Evolutionary conservation across 306 rosid genomes (phyloP).

Genomic region (Prinsepia uniflora): DNA sequence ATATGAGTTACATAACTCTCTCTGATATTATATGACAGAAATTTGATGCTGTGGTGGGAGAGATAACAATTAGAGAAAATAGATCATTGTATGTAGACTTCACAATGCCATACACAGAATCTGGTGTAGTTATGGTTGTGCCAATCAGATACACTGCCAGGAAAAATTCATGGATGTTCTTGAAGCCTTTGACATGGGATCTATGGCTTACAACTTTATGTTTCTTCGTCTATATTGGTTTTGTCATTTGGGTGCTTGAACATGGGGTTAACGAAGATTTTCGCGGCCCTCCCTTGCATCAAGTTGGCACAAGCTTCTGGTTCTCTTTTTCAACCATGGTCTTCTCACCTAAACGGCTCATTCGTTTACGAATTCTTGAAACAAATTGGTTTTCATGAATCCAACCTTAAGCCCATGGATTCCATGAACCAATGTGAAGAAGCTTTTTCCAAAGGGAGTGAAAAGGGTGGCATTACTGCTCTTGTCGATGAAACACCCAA

Average conservation of each 20-base stretch:
- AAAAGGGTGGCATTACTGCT: constrained; percentile 52
- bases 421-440: constrained; percentile 19
- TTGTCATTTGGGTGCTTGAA: constrained; percentile 68
- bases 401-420: constrained; percentile 6
- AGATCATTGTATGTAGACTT: constrained; percentile 53
- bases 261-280: constrained; percentile 52
- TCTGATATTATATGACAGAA: constrained; percentile 27
- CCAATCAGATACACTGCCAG: constrained; percentile 30
- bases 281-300: constrained; percentile 49
- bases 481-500: constrained; percentile 47
- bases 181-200: constrained; percentile 58
- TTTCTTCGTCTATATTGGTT: constrained; percentile 56
- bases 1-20: background rate
- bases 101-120: constrained; percentile 62
- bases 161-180: constrained; percentile 56
- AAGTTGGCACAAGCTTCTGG: constrained; percentile 62
- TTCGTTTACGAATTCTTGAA: constrained; percentile 19
- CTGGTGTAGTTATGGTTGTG: constrained; percentile 65
- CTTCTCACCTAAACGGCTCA: constrained; percentile 30
- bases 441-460: constrained; percentile 22
- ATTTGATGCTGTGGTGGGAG: constrained; percentile 47
- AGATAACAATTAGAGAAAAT: constrained; percentile 39
- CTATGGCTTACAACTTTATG: constrained; percentile 55
- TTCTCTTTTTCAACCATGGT: constrained; percentile 68
- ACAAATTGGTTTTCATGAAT: constrained; percentile 22